Evolutionary conservation across 768 basidiomycete genomes (phyloP).

Genomic region (Leccinum imitatum): DNA sequence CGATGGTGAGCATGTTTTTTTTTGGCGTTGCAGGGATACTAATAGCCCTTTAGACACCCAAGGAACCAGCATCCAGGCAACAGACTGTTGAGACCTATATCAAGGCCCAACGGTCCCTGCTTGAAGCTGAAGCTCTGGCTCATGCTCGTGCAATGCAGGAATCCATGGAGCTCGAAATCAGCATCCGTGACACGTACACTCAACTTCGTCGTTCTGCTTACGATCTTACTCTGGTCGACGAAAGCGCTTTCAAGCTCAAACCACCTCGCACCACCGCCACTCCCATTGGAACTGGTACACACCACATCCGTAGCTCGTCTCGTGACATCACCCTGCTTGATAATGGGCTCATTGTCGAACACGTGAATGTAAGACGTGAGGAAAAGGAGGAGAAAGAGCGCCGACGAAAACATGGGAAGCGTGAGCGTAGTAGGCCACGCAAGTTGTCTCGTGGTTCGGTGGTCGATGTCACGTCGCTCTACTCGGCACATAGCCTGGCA

Average conservation of each 20-base stretch:
- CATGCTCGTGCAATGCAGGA: slow-evolving; percentile 78
- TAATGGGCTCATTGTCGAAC: slow-evolving; percentile 88
- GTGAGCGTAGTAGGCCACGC: slow-evolving; percentile 53
- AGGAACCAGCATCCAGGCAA: slow-evolving; percentile 82
- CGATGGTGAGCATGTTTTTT: slow-evolving; percentile 53
- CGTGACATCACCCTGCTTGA: slow-evolving; percentile 80
- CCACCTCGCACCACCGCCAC: slow-evolving; percentile 45
- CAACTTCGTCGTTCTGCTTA: slow-evolving; percentile 79
- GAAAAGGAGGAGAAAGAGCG: slow-evolving; percentile 75
- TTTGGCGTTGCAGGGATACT: slow-evolving; percentile 1
- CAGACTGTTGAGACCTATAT: slow-evolving; percentile 82
- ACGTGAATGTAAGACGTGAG: slow-evolving; percentile 78
- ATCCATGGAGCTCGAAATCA: slow-evolving; percentile 69
- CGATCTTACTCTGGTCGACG: slow-evolving; percentile 54
- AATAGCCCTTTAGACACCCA: slow-evolving; percentile 66
- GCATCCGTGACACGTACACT: slow-evolving; percentile 77
- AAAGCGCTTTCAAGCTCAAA: slow-evolving; percentile 69
- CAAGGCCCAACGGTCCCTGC: slow-evolving; percentile 72
- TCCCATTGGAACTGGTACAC: slow-evolving; percentile 35
- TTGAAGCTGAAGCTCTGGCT: slow-evolving; percentile 81
- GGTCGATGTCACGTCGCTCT: slow-evolving; percentile 71
- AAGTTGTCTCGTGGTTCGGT: slow-evolving; percentile 72
- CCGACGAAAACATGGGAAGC: slow-evolving; percentile 64
- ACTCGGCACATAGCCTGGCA: slow-evolving; percentile 61
- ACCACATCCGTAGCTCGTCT: slow-evolving; percentile 50